phyloP scores from a whole-genome alignment of 73 alveolate genomes.

The Paramecium sonneborni region DNA sequence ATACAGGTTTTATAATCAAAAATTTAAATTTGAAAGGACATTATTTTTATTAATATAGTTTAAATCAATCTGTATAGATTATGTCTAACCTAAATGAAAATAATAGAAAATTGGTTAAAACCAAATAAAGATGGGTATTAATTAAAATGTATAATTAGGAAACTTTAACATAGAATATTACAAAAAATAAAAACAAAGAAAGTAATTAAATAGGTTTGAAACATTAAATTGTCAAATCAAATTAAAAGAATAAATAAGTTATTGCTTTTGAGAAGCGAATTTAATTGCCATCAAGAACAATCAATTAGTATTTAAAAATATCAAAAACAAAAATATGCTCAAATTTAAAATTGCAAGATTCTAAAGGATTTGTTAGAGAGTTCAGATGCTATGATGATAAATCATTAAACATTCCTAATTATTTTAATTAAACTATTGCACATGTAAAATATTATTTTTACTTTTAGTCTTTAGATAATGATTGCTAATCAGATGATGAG shows the following conservation, averaged over 20 bases:
- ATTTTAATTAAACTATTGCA: neutral
- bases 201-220: neutral
- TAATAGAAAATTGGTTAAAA: neutral
- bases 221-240: neutral
- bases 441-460: neutral
- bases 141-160: neutral
- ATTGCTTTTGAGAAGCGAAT: neutral
- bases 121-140: conserved; percentile 37
- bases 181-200: neutral
- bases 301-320: neutral
- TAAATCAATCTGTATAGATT: neutral
- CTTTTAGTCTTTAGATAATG: neutral
- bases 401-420: neutral
- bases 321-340: neutral
- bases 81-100: neutral
- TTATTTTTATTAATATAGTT: neutral
- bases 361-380: neutral
- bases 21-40: conserved; percentile 33
- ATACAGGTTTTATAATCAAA: neutral
- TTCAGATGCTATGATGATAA: conserved; percentile 28
- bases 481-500: conserved; percentile 33
- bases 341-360: neutral
- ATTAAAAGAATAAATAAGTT: neutral
- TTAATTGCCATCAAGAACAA: neutral
- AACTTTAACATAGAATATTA: neutral